Evolutionary conservation across 2,329 filamentous ascomycete species (phyloP).

Genomic region (Thermothelomyces thermophilus): DNA sequence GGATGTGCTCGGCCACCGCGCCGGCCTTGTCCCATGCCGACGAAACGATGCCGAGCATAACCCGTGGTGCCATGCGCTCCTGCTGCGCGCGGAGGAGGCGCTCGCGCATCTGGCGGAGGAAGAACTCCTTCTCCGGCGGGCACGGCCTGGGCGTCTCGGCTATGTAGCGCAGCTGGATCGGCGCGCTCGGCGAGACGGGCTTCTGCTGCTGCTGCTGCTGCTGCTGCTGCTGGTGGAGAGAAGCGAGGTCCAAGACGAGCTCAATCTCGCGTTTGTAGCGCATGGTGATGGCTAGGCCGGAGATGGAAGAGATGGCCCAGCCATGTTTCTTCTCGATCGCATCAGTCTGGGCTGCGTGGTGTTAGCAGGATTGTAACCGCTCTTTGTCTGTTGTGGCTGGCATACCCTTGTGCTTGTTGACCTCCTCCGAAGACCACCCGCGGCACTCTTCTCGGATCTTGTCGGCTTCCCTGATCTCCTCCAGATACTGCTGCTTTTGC

Average conservation of each 20-base stretch:
- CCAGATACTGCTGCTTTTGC: slow-evolving; percentile 61
- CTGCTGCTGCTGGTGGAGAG: slow-evolving; percentile 42
- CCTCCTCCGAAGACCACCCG: slow-evolving; percentile 80
- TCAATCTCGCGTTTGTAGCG: slow-evolving; percentile 66
- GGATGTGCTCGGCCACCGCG: slow-evolving; percentile 53
- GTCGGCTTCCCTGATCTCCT: slow-evolving; percentile 77
- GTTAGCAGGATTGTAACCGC: not conserved
- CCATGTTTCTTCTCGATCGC: slow-evolving; percentile 59
- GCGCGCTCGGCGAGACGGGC: slow-evolving; percentile 41
- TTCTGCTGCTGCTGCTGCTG: slow-evolving; percentile 32
- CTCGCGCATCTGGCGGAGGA: slow-evolving; percentile 64
- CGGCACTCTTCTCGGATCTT: slow-evolving; percentile 79
- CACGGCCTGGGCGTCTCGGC: slow-evolving; percentile 48
- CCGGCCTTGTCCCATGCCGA: slow-evolving; percentile 60
- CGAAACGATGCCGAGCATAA: slow-evolving; percentile 54
- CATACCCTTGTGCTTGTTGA: slow-evolving; percentile 69
- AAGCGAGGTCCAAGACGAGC: slow-evolving; percentile 61
- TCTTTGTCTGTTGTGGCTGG: slow-evolving; percentile 15
- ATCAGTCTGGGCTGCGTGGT: slow-evolving; percentile 53
- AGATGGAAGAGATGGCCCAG: slow-evolving; percentile 64
- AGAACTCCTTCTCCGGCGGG: slow-evolving; percentile 66
- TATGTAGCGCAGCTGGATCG: slow-evolving; percentile 65
- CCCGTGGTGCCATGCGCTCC: slow-evolving; percentile 37
- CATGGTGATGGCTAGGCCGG: slow-evolving; percentile 61
- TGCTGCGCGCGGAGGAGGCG: slow-evolving; percentile 37